phyloP scores from a whole-genome alignment of 768 basidiomycete species.

The Suillus spraguei region DNA sequence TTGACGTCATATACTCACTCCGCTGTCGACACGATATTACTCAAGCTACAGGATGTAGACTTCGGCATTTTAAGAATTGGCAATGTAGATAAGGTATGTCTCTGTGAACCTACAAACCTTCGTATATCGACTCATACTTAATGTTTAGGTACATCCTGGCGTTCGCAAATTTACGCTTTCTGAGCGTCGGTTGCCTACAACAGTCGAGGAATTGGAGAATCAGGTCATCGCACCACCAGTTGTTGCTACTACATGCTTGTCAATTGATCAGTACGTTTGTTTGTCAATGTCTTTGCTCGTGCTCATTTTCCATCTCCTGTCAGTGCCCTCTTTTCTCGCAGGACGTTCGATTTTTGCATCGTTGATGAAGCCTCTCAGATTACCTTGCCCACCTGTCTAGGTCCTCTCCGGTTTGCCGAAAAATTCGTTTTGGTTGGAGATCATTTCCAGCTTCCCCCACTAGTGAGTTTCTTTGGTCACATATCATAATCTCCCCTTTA shows the following conservation, averaged over 20 bases:
- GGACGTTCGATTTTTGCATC: slow-evolving; percentile 95
- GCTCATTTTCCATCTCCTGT: background rate
- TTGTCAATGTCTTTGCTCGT: slow-evolving; percentile 12
- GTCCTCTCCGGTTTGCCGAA: slow-evolving; percentile 88
- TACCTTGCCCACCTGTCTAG: slow-evolving; percentile 92
- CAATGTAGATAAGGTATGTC: slow-evolving; percentile 82
- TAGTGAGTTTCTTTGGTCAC: slow-evolving; percentile 50
- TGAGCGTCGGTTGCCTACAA: slow-evolving; percentile 53
- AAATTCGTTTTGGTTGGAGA: slow-evolving; percentile 96
- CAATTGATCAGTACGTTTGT: slow-evolving; percentile 84
- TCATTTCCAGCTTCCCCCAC: slow-evolving; percentile 94
- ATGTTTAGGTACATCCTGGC: slow-evolving; percentile 76
- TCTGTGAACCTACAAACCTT: background rate
- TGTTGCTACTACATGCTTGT: slow-evolving; percentile 94
- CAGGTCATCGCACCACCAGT: slow-evolving; percentile 88
- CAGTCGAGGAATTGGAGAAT: slow-evolving; percentile 81
- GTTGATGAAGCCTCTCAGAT: slow-evolving; percentile 99
- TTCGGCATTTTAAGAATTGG: slow-evolving; percentile 85
- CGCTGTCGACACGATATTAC: slow-evolving; percentile 95
- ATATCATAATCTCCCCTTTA: background rate
- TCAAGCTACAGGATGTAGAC: slow-evolving; percentile 72
- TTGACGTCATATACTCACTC: slow-evolving; percentile 96
- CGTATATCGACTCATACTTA: slow-evolving; percentile 2
- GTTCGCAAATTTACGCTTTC: slow-evolving; percentile 72
- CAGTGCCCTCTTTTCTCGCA: slow-evolving; percentile 82